Base-by-base conservation (phyloP, 495 filamentous ascomycete genomes). In the Xylaria scruposa region DNA sequence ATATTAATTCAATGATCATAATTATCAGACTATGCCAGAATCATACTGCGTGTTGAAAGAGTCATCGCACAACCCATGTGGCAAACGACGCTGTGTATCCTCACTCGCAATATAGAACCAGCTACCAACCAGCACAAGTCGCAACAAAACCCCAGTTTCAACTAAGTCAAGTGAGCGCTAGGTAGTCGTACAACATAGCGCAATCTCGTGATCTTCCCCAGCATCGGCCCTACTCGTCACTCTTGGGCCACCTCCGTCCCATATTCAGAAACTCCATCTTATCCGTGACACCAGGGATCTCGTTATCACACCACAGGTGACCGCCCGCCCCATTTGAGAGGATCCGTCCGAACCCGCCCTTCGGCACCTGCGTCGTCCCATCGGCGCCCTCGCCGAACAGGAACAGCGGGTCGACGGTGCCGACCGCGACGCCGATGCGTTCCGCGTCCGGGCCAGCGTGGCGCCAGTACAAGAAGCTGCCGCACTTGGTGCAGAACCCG, bases 261-360 rank as follows among this genome's bases (percentile, higher is more conserved):
- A 12, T 21, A 12, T 56, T 36, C n/a, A 67, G 5, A 56, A 29
- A 56, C 7, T 21, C 33, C 65, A 72, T 31, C 24, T 79, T 29
- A 59, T 82, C 81, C 2, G 83, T 83, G 42, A 83, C 78, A 10
- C 81, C 83, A 10, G 71, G 73, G 46, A 84, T 83, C 75, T 82
- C 81, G 38, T 81, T 82, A 44, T 26, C 19, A n/a, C 78, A 79
- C 70, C 73, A 82, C 10, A 67, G 51, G 54, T 80, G 76, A 13
- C 74, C 13, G 7, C 74, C 78, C 0, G 58, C 70, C 0, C 74
- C 68, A 42, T 68, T 78, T 24, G 74, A 77, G 33, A 84, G 74
- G 29, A 78, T 80, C 29, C 73, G 33, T 10, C 81, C 79, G 63
- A 76, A 83, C 21, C 81, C 77, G 7, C 44, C 73, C 62, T 67